Percentiles rank a stretch among this genome's conserved stretches.
These are phyloP conservation scores for Gossypium schwendimanii DNA, from an alignment of 441 rosid genomes.

Conservation along the genomic window DNA sequence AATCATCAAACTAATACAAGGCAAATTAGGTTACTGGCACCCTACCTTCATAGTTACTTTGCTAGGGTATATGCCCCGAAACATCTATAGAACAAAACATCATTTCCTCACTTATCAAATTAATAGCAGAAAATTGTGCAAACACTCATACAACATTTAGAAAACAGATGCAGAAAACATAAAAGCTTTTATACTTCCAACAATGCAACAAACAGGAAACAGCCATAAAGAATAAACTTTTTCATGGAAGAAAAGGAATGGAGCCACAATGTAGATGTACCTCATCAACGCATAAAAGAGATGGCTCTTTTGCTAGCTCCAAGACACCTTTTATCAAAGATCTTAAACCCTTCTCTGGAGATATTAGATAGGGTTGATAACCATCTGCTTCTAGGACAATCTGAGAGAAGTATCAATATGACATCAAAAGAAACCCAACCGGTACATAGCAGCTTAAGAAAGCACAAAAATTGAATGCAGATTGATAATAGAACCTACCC, in stretches of 20 bases:
- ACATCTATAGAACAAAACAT: background rate
- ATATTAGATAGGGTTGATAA: constrained; percentile 94
- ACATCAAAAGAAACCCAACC: constrained; percentile 10
- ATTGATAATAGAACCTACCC: constrained; percentile 43
- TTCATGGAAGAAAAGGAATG: background rate
- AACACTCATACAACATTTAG: background rate
- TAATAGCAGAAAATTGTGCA: background rate
- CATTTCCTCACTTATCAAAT: background rate
- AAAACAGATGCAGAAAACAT: background rate
- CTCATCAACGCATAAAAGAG: constrained; percentile 55
- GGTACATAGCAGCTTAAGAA: constrained; percentile 13
- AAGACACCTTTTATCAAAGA: constrained; percentile 87
- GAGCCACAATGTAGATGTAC: constrained; percentile 12
- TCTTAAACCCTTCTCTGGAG: constrained; percentile 95
- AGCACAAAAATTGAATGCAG: background rate
- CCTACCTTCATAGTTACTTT: background rate
- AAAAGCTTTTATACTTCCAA: background rate
- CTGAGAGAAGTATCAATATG: constrained; percentile 31
- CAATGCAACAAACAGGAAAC: background rate
- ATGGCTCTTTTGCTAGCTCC: constrained; percentile 92
- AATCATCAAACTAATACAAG: background rate
- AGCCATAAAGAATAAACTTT: background rate
- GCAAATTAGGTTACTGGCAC: background rate
- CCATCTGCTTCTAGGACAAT: constrained; percentile 95
- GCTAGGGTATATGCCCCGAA: background rate